Evolutionary conservation across 805 yeast genomes (phyloP).

Genomic region (Tetrapisispora fleetii): DNA sequence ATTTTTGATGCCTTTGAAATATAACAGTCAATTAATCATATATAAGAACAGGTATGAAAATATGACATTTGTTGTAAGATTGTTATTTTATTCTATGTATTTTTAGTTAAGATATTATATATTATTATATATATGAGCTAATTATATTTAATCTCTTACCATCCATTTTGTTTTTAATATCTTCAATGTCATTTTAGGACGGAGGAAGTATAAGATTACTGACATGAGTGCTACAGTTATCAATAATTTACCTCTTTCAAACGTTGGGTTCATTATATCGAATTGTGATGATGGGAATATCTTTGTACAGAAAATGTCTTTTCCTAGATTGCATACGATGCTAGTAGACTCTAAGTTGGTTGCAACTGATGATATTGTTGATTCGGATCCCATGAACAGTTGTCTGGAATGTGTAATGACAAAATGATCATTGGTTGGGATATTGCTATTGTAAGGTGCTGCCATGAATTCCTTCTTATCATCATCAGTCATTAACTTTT

Average conservation of each 20-base stretch:
- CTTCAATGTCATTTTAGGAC: constrained; percentile 48
- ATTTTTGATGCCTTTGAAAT: background rate
- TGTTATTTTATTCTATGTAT: background rate
- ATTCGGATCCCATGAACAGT: constrained; percentile 26
- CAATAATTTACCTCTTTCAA: constrained; percentile 56
- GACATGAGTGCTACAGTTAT: constrained; percentile 48
- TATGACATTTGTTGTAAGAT: background rate
- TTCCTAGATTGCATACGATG: constrained; percentile 53
- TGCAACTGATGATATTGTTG: constrained; percentile 37
- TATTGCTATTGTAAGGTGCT: constrained; percentile 54
- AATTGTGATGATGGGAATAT: constrained; percentile 76
- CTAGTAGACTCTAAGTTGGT: constrained; percentile 78
- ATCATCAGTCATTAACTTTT: constrained; percentile 38
- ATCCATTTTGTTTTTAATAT: constrained; percentile 48
- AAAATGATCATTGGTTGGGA: constrained; percentile 40
- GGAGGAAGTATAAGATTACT: constrained; percentile 37
- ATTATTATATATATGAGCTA: background rate
- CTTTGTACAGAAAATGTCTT: constrained; percentile 69
- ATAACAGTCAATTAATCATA: too few relatives aligned
- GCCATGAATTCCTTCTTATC: constrained; percentile 53
- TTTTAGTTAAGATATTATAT: background rate
- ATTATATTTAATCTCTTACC: constrained; percentile 11
- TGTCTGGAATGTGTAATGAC: constrained; percentile 43
- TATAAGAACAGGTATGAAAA: too few relatives aligned
- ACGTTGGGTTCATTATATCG: constrained; percentile 59